These are phyloP conservation scores for Pistacia integerrima DNA, from an alignment of 345 rosid species.

Conservation along the genomic window DNA sequence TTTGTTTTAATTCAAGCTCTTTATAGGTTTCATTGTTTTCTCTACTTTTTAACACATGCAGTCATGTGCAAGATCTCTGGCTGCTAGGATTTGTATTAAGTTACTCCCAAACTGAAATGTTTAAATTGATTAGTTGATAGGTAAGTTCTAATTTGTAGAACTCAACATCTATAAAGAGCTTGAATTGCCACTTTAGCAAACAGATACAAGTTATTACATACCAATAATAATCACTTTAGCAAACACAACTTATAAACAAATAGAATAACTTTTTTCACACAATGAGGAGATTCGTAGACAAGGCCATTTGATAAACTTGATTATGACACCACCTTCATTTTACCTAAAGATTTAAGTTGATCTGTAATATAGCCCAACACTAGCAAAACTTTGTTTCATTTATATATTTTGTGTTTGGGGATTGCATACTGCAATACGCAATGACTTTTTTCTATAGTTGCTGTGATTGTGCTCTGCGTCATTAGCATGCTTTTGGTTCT, in stretches of 20 bases:
- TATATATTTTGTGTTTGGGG: not conserved
- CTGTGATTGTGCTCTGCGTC: slow-evolving; percentile 1
- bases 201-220: no score
- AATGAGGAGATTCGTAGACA: no score
- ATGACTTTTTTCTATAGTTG: not conserved
- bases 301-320: not conserved
- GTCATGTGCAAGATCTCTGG: not conserved
- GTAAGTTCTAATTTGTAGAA: no score
- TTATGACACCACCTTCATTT: not conserved
- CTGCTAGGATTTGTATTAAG: not conserved
- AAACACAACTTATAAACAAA: no score
- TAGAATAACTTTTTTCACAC: no score
- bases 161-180: no score
- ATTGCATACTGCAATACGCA: not conserved
- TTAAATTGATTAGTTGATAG: no score
- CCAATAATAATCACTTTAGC: no score
- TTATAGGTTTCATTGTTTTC: not conserved
- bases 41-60: not conserved
- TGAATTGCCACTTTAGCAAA: no score
- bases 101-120: no score
- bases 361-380: not conserved
- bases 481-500: not conserved
- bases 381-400: not conserved
- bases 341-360: not conserved
- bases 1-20: not conserved